Evolutionary conservation across 805 yeast species (phyloP), one percentile per base, ranked within the genome.

Genomic region (Candida golubevii): DNA sequence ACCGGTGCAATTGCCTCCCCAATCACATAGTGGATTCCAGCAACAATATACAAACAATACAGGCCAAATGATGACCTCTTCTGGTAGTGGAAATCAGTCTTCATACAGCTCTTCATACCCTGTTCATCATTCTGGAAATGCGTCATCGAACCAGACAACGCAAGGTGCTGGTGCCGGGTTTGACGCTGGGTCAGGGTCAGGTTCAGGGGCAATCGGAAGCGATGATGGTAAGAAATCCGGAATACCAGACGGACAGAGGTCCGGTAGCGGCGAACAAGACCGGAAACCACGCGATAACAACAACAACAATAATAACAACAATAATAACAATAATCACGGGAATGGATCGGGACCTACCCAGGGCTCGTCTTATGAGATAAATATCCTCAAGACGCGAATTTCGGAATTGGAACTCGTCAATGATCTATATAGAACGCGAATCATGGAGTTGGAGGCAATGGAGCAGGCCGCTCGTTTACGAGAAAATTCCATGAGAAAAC

Each of bases 371-470:
- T 66, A 66, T 49, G 73, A 68, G 50, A 54, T 63, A 11, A 67
- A 72, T 26, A 55, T 64, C 26, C 66, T 90, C 50, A 79, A 80
- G 51, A 87, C 96, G 0, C 74, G 95, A 46, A 87, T 90, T 18
- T 79, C 85, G 10, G 98, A 91, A 61, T 74, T 91, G 49, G 98
- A 91, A 61, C 72, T 90, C 35, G 96, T 91, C 34, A 90, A 89
- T 56, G 97, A 90, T 60, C 68, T 91, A 46, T 87, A 88, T 69
- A 79, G 87, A 54, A 79, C 91, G 7, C 78, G 95, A 53, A 87
- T 91, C 36, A 71, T 77, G 61, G 96, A 91, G 59, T 71, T 91
- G 51, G 97, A 91, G 65, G 80, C 80, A 15, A 69, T 74, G 76
- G 83, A 78, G 56, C 72, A 66, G 46, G 82, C 80, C 6, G 74